Base-by-base conservation (phyloP, 441 rosid genomes). In the Viola pubescens region DNA sequence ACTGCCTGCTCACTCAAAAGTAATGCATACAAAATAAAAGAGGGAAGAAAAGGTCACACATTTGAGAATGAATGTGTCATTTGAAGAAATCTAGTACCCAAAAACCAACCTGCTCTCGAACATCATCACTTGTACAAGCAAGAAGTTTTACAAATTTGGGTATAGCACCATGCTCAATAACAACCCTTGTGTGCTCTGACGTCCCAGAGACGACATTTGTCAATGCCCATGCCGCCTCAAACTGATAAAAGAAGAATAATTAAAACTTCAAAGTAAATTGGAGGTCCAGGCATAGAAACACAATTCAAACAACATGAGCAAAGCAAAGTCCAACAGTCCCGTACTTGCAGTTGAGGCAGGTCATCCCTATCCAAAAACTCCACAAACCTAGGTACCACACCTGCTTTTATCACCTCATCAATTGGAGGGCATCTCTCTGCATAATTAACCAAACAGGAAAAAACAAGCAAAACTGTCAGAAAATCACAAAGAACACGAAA, bases 181-280 rank as follows among this genome's bases (percentile, higher is more conserved):
- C 86, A 65, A 82, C 86, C 73, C 62, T 82, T 2, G 82, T 79
- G 74, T 82, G 78, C 60, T 82, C 88, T 9, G 90, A 86, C 48
- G 88, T 83, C 56, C 89, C 86, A 38, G 81, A 80, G 52, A 87
- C 86, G 68, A 86, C 80, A 58, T 80, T 81, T 7, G 84, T 78
- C n/a, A 86, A 71, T 48, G 92, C 86, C 84, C 83, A 81, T n/a
- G 87, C 89, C 4, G 87, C 87, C 72, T 80, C 89, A 52, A 80
- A 77, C 92, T 86, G 59, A 16, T 3, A 69, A 12, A 48, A 10
- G n/a, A 2, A 56, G 11, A 59, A 59, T 34, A 4, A 38, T 34
- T 34, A 11, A 6, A 6, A 7, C 16, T 11, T 3, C 34, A 19
- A 9, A 37, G 26, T 26, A 51, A 14, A 65, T 26, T 13, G 14